These are phyloP conservation scores for Aspergillus ellipticus DNA, from an alignment of 495 filamentous ascomycete species.

Conservation along the genomic window DNA sequence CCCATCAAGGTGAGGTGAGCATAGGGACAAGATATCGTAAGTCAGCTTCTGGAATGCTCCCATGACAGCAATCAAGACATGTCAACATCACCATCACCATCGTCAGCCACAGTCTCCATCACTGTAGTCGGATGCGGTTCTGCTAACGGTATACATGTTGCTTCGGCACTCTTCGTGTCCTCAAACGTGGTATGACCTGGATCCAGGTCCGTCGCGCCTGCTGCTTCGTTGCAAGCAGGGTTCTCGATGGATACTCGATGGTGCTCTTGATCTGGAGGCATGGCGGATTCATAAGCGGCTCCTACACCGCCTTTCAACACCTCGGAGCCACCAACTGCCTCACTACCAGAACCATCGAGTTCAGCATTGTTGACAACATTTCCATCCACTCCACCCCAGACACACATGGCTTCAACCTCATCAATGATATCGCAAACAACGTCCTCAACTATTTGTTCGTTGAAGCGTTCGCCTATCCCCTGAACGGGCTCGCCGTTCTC, in stretches of 20 bases:
- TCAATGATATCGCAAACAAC: constrained; percentile 88
- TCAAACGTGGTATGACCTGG: constrained; percentile 19
- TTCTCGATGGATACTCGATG: not conserved
- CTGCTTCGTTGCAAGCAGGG: constrained; percentile 8
- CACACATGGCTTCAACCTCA: constrained; percentile 66
- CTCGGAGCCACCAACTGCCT: constrained; percentile 35
- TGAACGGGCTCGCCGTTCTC: constrained; percentile 41
- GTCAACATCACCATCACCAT: constrained; percentile 42
- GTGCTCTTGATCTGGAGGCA: constrained; percentile 9
- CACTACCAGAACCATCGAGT: constrained; percentile 25
- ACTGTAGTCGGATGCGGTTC: constrained; percentile 14
- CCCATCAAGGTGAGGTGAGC: not conserved
- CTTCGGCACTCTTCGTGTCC: constrained; percentile 27
- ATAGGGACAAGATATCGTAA: not conserved
- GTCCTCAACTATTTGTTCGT: constrained; percentile 95
- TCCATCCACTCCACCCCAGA: constrained; percentile 43
- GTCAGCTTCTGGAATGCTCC: no score
- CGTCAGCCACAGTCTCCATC: constrained; percentile 10
- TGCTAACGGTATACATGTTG: constrained; percentile 25
- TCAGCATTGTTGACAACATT: constrained; percentile 34
- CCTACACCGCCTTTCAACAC: constrained; percentile 35
- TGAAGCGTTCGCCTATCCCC: constrained; percentile 73
- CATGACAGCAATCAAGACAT: constrained; percentile 29
- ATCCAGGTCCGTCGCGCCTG: constrained; percentile 11
- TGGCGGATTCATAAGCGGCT: constrained; percentile 31